Evolutionary conservation across 768 basidiomycete genomes (phyloP), one percentile per base, ranked within the genome.

Genomic region (Obba rivulosa): DNA sequence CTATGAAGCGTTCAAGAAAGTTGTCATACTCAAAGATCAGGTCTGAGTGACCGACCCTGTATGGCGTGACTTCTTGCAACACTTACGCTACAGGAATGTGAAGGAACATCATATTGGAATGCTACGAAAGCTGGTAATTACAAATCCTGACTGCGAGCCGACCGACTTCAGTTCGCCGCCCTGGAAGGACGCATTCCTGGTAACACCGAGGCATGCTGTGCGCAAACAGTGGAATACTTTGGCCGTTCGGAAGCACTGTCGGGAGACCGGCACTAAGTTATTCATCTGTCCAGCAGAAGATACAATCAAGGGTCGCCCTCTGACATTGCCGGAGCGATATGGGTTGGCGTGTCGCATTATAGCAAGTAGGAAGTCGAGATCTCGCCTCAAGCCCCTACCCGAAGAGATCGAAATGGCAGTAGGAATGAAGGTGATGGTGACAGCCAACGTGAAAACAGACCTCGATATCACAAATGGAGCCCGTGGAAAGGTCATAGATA

Each of bases 391-490:
- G 1, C 28, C 23, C 13, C 36, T 65, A 5, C 55, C 59, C 0
- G 55, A 61, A 2, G n/a, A 21, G 0, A 44, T 69, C 0, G 50
- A 61, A 34, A 1, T 66, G 54, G n/a, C 62, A 0, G 28, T 70
- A 3, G 68, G 71, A 0, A 71, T 72, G 67, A 62, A 66, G 41
- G 68, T 69, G 0, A 66, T 74, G 66, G 66, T 74, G 0, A 70
- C 65, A 1, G 41, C 37, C 2, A 74, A 74, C 36, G 46, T 75
- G 0, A 62, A 69, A n/a, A 73, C 68, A 1, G 68, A 73, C 23
- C 52, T 68, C 0, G 72, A 74, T 31, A 43, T 76, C 0, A 63
- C 72, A 0, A 75, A 74, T 41, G 68, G 74, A 0, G 56, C 68
- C 0, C 23, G 62, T 1, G 69, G 70, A 0, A 49, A 54, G 8